Percentiles rank a stretch among this genome's conserved stretches.
These are phyloP conservation scores for Leishmania major DNA, from an alignment of 208 protist genomes.

Conservation along the genomic window DNA sequence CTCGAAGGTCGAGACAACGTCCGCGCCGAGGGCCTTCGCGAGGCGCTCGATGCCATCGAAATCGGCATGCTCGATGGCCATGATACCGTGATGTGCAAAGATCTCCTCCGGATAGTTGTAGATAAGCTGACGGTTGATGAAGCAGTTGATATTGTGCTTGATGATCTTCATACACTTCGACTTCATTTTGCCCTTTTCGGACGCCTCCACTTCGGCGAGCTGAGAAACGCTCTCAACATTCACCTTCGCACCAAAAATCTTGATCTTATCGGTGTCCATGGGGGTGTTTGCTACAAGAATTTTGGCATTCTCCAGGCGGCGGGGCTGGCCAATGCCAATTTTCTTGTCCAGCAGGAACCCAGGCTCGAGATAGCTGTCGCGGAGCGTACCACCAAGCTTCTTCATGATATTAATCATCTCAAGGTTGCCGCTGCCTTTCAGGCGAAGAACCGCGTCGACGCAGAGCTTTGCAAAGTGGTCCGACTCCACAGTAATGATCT, in stretches of 20 bases:
- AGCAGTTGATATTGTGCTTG: slow-evolving; percentile 97
- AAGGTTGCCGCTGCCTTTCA: slow-evolving; percentile 95
- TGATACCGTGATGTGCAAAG: slow-evolving; percentile 96
- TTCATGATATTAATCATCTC: slow-evolving; percentile 99
- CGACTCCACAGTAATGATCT: slow-evolving; percentile 97
- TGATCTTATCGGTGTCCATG: slow-evolving; percentile 99
- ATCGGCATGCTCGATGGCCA: slow-evolving; percentile 99
- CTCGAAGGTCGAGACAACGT: slow-evolving; percentile 99
- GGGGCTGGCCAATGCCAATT: slow-evolving; percentile 98
- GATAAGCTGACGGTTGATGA: slow-evolving; percentile 99
- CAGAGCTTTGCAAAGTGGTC: slow-evolving; percentile 99
- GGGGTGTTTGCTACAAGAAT: slow-evolving; percentile 99
- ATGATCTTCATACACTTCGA: slow-evolving; percentile 97
- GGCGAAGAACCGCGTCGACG: slow-evolving; percentile 98
- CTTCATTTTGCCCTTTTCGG: slow-evolving; percentile 97
- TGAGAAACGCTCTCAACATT: slow-evolving; percentile 94
- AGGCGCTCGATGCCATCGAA: slow-evolving; percentile 98
- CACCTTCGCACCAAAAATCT: slow-evolving; percentile 97
- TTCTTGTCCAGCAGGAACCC: slow-evolving; percentile 99
- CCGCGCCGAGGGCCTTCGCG: slow-evolving; percentile 95
- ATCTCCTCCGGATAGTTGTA: slow-evolving; percentile 99
- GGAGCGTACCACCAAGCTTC: slow-evolving; percentile 96
- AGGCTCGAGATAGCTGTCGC: slow-evolving; percentile 99
- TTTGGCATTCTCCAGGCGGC: slow-evolving; percentile 97
- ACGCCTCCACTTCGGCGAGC: slow-evolving; percentile 98